phyloP scores from a whole-genome alignment of 768 basidiomycete species.

The Amanita rimosa region DNA sequence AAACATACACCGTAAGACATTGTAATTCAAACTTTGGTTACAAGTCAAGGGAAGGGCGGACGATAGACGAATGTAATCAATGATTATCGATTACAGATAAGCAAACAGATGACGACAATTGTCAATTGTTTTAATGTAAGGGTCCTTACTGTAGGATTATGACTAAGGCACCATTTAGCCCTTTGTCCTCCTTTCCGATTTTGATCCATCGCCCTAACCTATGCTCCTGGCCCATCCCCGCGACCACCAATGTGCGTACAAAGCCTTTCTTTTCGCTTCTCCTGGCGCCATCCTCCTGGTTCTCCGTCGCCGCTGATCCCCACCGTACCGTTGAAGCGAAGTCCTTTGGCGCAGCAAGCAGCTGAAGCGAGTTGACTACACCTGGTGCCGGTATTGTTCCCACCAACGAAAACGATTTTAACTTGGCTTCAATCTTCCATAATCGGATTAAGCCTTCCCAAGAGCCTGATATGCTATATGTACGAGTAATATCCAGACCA shows the following conservation, averaged over 20 bases:
- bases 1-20: constrained; percentile 5
- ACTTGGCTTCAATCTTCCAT: constrained; percentile 78
- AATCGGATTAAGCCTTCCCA: constrained; percentile 87
- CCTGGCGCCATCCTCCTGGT: background rate
- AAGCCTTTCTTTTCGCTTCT: constrained; percentile 12
- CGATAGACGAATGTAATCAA: no score
- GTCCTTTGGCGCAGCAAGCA: constrained; percentile 45
- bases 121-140: no score
- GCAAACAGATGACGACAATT: no score
- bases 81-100: no score
- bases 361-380: constrained; percentile 83
- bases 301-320: constrained; percentile 13
- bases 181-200: constrained; percentile 39
- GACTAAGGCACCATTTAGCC: constrained; percentile 63
- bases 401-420: constrained; percentile 64
- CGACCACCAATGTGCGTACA: constrained; percentile 50
- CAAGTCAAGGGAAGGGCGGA: background rate
- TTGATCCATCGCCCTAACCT: constrained; percentile 83
- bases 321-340: constrained; percentile 28
- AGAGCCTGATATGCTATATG: constrained; percentile 48
- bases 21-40: background rate
- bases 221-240: constrained; percentile 80
- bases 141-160: constrained; percentile 38
- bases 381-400: constrained; percentile 61
- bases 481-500: background rate